Base-by-base conservation (phyloP, 768 basidiomycete species). In the Rhizopogon vesiculosus region DNA sequence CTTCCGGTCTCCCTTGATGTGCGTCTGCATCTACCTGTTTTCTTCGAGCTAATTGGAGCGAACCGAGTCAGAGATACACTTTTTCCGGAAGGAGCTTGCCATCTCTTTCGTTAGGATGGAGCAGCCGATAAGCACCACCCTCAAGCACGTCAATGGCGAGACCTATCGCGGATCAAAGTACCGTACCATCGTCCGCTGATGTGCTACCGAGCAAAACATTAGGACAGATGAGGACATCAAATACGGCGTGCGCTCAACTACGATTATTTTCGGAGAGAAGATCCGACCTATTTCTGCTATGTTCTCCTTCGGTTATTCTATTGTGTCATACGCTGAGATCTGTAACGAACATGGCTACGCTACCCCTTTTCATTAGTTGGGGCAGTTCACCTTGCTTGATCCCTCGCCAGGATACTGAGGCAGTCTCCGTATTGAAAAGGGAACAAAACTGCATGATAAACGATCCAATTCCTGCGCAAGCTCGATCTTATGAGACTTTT, bases 61-160 rank as follows among this genome's bases (percentile, higher is more conserved):
- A 35, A 16, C 46, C 31, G 2, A 35, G 22, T 35, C 4, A 48
- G 31, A 19, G 31, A 13, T 48, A 29, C 31, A 41, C 29, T 25
- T 25, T 25, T 25, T 25, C 25, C 25, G 25, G 25, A 25, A 7
- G 19, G 50, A 7, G 73, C 88, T 57, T 65, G 95, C 93, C 58
- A 93, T 86, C 61, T 95, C 89, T 66, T 25, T 25, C 25, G 25
- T 94, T 94, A 98, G 97, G 48, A 99, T 96, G 19, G 94, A 91
- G 65, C 94, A 91, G 65, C 94, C 96, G 73, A 98, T 95, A 70
- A 91, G 91, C 41, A 99, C 81, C 62, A 33, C 8, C 9, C 9
- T 9, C 31, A 33, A 33, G 31, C 9, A 33, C 0, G 9, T 33
- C 31, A 1, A 7, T 33, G 8, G 31, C 31, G 9, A 33, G 2